These are phyloP conservation scores for Plantago coronopus DNA, from an alignment of 305 asterid species.

Conservation along the genomic window DNA sequence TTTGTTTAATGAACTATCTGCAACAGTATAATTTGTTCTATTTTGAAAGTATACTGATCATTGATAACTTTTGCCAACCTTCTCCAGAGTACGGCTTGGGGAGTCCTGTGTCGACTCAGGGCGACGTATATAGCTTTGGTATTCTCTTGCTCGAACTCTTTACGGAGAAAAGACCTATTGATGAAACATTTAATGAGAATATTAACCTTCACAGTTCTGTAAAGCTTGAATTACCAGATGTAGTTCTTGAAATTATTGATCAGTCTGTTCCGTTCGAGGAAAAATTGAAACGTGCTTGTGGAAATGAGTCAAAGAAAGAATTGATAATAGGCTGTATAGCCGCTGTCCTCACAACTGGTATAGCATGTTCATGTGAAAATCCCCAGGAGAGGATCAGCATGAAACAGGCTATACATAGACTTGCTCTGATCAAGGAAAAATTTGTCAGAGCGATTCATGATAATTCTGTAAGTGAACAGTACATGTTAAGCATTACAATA, in stretches of 20 bases:
- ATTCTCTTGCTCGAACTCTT: slow-evolving; percentile 52
- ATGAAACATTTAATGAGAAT: slow-evolving; percentile 30
- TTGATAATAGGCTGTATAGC: background rate
- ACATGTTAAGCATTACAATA: background rate
- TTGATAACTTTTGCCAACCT: background rate
- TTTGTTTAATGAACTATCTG: no score
- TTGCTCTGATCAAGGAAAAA: background rate
- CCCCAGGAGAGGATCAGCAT: background rate
- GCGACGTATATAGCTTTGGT: slow-evolving; percentile 60
- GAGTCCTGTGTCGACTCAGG: slow-evolving; percentile 41
- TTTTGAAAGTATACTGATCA: no score
- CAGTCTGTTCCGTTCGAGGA: background rate
- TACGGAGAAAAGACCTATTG: slow-evolving; percentile 47
- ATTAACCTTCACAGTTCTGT: slow-evolving; percentile 3
- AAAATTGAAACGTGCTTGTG: background rate
- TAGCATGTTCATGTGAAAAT: slow-evolving; percentile 6
- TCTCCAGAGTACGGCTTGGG: slow-evolving; percentile 56
- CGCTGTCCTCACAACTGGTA: background rate
- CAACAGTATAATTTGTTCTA: no score
- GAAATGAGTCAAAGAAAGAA: background rate
- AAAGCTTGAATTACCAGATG: background rate
- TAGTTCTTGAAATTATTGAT: slow-evolving; percentile 2
- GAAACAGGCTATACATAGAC: background rate
- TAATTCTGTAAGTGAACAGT: background rate
- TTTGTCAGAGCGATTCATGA: background rate